phyloP scores from a whole-genome alignment of 78 protist genomes.

The Ministeria vibrans region DNA sequence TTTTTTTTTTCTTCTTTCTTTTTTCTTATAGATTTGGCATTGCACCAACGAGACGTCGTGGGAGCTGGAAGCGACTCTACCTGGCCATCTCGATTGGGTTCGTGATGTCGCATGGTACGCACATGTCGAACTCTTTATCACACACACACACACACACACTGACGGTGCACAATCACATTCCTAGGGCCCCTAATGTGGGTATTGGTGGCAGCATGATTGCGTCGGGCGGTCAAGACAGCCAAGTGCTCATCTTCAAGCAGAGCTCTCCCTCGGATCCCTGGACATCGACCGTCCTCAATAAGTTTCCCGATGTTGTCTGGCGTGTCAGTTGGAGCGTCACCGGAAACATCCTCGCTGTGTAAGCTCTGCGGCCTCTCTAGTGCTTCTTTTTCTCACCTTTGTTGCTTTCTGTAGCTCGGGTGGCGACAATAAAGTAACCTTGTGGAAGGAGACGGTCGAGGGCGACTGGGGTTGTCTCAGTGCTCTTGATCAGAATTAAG shows the following conservation, averaged over 20 bases:
- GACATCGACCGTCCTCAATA: neutral
- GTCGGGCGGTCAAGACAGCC: constrained; percentile 51
- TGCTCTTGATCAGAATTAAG: neutral
- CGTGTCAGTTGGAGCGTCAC: constrained; percentile 74
- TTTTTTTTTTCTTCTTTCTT: neutral
- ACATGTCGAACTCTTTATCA: no score
- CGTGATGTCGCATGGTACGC: constrained; percentile 95
- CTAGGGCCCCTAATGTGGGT: constrained; percentile 87
- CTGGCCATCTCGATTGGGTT: constrained; percentile 93
- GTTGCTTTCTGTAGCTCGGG: no score
- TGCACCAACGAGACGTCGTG: neutral
- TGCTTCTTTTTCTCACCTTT: no score
- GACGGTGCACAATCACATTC: constrained; percentile 94
- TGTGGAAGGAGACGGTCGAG: neutral
- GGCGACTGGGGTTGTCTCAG: neutral
- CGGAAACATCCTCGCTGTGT: constrained; percentile 81
- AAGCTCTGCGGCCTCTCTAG: no score
- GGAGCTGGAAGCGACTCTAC: constrained; percentile 3
- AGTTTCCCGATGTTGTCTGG: constrained; percentile 65
- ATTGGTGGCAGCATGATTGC: constrained; percentile 7
- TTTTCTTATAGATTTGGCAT: no score
- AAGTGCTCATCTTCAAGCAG: constrained; percentile 41
- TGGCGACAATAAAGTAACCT: neutral
- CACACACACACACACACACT: constrained; percentile 74
- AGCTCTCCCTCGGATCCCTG: neutral